These are phyloP conservation scores for Candida pini DNA, from an alignment of 805 yeast species.

Conservation along the genomic window DNA sequence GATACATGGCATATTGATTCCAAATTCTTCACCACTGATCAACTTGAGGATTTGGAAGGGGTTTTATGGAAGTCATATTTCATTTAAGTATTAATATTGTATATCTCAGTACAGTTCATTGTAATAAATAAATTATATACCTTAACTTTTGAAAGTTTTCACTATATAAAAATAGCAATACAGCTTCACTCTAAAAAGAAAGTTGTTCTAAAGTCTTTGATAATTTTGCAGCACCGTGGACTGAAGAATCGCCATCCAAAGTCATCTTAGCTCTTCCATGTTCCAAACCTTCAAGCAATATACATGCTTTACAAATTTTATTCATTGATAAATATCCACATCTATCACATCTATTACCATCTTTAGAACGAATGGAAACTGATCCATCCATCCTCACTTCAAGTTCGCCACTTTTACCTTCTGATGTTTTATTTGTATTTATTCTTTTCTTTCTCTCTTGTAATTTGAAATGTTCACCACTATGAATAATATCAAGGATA, in stretches of 20 bases:
- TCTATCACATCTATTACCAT: slow-evolving; percentile 74
- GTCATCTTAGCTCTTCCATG: slow-evolving; percentile 60
- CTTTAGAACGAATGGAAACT: slow-evolving; percentile 39
- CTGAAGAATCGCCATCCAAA: slow-evolving; percentile 45
- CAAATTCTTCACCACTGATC: slow-evolving; percentile 64
- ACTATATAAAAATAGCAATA: too few relatives aligned
- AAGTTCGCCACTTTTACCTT: slow-evolving; percentile 39
- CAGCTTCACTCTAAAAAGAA: slow-evolving; percentile 38
- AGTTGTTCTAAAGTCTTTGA: slow-evolving; percentile 59
- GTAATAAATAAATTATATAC: slow-evolving; percentile 1
- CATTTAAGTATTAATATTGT: slow-evolving; percentile 37
- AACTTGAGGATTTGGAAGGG: slow-evolving; percentile 88
- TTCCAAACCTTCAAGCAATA: slow-evolving; percentile 78
- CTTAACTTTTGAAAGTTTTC: too few relatives aligned
- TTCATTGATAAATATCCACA: slow-evolving; percentile 93
- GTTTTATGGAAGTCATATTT: slow-evolving; percentile 90
- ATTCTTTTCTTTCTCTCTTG: slow-evolving; percentile 48
- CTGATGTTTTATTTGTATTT: slow-evolving; percentile 8
- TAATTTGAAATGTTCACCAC: slow-evolving; percentile 82
- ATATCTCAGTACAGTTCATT: slow-evolving; percentile 1
- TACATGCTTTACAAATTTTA: slow-evolving; percentile 88
- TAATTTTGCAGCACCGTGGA: slow-evolving; percentile 60
- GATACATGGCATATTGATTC: slow-evolving; percentile 96
- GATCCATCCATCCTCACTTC: slow-evolving; percentile 61
- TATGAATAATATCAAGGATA: slow-evolving; percentile 87